These are phyloP conservation scores for Henckelia pumila DNA, from an alignment of 257 asterid species.

Conservation along the genomic window DNA sequence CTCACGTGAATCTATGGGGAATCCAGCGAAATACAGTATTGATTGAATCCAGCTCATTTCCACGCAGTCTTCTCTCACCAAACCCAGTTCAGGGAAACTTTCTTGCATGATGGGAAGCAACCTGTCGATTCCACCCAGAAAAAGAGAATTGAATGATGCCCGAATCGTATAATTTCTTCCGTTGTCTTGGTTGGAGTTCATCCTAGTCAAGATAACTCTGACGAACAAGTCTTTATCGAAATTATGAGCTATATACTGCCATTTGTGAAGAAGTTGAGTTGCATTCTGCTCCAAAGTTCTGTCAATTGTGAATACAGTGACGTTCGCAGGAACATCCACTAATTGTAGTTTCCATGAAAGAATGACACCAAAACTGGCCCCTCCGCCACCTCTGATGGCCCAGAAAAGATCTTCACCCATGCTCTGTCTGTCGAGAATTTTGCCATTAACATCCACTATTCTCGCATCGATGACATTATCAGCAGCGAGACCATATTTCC, in stretches of 20 bases:
- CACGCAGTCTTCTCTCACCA: conserved; percentile 25
- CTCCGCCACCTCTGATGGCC: too few relatives aligned
- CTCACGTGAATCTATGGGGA: conserved; percentile 20
- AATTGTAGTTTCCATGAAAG: conserved; percentile 33
- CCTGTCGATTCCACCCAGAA: conserved; percentile 32
- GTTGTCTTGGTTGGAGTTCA: conserved; percentile 17
- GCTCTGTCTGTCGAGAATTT: conserved; percentile 28
- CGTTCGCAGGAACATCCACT: conserved; percentile 37
- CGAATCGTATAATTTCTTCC: conserved; percentile 20
- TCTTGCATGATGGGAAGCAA: conserved; percentile 19
- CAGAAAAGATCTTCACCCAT: conserved; percentile 43
- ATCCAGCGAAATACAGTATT: conserved; percentile 2
- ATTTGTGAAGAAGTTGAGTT: conserved; percentile 20
- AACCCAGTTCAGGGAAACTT: conserved; percentile 37
- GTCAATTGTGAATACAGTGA: conserved; percentile 31
- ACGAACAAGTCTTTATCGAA: conserved; percentile 30
- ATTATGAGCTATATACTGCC: conserved; percentile 28
- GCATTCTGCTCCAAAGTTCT: conserved; percentile 29
- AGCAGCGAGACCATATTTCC: too few relatives aligned
- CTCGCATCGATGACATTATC: too few relatives aligned
- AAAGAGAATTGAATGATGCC: conserved; percentile 24
- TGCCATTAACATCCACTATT: conserved; percentile 30
- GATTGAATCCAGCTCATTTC: conserved; percentile 40
- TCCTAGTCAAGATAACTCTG: not conserved
- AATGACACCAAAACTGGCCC: conserved; percentile 40